Base-by-base conservation (phyloP, 2,329 filamentous ascomycete species). In the Colletotrichum sp. region DNA sequence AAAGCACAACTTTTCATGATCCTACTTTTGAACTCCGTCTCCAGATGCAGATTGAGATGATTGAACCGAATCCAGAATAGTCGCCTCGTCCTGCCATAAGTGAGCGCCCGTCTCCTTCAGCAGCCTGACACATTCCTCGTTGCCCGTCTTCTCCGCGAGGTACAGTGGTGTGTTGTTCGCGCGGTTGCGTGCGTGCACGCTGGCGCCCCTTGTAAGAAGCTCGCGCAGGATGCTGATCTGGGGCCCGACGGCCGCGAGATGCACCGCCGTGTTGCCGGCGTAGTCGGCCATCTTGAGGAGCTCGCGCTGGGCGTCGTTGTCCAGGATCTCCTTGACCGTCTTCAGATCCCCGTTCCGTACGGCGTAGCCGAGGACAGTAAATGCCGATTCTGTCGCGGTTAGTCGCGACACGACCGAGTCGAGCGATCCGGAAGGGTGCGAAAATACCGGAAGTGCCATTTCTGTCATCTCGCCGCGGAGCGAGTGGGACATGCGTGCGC, bases 381-480 rank as follows among this genome's bases (percentile, higher is more conserved):
- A 92, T 68, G 92, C 93, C 57, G 93, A 91, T 77, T 92, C 90
- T 76, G 84, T 82, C 4, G 85, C 79, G 1, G 87, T 88, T 39
- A 91, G 84, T 65, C 84, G 86, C 32, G 84, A 82, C 36, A 85
- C 84, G 21, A 84, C 84, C 67, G 83, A 82, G 72, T 88, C 87
- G 61, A 88, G 81, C 43, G 84, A 89, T 59, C 89, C 91, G 30
- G 91, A 88, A 0, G 94, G 95, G 81, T 96, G 95, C 48, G 93
- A 91, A 85, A 98, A 98, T 77, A 93, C 92, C 14, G 94, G 94
- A 60, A 90, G 88, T 9, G 92, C 89, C 70, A 92, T 90, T 84
- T 96, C 95, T 13, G 95, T 98, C 85, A 98, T 91, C 86, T 98
- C 96, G 61, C 96, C 96, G 66, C 95, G 92, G 26, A 98, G 88